These are phyloP conservation scores for Collariella sp. DNA, from an alignment of 495 filamentous ascomycete species.

Conservation along the genomic window DNA sequence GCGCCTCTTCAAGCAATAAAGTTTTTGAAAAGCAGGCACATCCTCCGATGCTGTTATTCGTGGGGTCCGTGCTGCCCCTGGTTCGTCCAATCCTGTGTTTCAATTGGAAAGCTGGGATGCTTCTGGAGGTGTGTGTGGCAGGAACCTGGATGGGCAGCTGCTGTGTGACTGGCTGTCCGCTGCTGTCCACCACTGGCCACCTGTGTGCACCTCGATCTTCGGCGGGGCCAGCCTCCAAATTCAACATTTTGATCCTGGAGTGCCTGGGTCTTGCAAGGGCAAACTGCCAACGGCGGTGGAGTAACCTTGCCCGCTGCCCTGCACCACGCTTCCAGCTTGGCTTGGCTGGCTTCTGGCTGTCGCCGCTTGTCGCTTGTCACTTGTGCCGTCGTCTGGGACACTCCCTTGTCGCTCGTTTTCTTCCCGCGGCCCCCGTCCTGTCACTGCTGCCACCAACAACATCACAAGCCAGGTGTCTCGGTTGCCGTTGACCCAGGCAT, in stretches of 20 bases:
- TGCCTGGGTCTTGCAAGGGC: background rate
- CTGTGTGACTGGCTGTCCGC: slow-evolving; percentile 7
- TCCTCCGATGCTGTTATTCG: background rate
- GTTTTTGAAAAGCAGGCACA: background rate
- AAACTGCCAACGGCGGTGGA: slow-evolving; percentile 12
- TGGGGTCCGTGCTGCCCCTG: background rate
- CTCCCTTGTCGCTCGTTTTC: slow-evolving; percentile 8
- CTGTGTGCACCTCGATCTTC: slow-evolving; percentile 11
- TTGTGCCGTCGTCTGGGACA: background rate
- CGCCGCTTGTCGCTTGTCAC: background rate
- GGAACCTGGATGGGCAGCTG: slow-evolving; percentile 3
- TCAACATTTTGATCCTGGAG: slow-evolving; percentile 16
- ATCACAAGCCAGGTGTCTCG: background rate
- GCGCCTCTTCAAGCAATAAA: background rate
- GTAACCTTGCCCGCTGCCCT: slow-evolving; percentile 1
- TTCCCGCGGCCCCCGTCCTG: background rate
- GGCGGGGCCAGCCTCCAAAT: slow-evolving; percentile 13
- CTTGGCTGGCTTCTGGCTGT: background rate
- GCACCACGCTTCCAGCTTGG: too few species aligned
- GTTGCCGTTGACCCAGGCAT: background rate
- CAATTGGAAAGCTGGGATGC: background rate
- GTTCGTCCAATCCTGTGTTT: slow-evolving; percentile 3
- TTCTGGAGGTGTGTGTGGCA: too few species aligned
- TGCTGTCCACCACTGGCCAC: background rate
- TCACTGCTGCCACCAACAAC: too few species aligned